Percentiles rank a stretch among this genome's conserved stretches.
phyloP scores from a whole-genome alignment of 495 filamentous ascomycete genomes.

The Penicillium crystallinum region DNA sequence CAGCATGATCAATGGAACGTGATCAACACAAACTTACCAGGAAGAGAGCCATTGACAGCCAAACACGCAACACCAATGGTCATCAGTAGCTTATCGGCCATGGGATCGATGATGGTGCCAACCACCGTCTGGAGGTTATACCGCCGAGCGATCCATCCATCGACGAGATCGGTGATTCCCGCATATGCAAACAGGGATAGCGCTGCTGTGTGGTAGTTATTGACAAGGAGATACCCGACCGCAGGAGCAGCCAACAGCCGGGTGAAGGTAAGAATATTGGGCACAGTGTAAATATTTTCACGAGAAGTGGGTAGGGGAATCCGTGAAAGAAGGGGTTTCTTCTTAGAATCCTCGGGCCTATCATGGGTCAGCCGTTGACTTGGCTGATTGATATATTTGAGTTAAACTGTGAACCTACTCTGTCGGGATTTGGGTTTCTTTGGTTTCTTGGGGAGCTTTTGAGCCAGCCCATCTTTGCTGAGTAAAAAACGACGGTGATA shows the following conservation, averaged over 20 bases:
- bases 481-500: slow-evolving; percentile 2
- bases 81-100: slow-evolving; percentile 96
- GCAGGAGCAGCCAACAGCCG: slow-evolving; percentile 78
- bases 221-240: slow-evolving; percentile 83
- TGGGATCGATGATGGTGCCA: slow-evolving; percentile 92
- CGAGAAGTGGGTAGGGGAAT: slow-evolving; percentile 48
- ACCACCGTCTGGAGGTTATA: slow-evolving; percentile 91
- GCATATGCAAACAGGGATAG: slow-evolving; percentile 87
- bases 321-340: slow-evolving; percentile 41
- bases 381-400: background rate
- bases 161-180: slow-evolving; percentile 82
- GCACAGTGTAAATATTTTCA: slow-evolving; percentile 95
- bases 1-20: background rate
- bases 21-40: slow-evolving; percentile 48
- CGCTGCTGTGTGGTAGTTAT: slow-evolving; percentile 71
- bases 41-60: slow-evolving; percentile 73
- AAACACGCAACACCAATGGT: slow-evolving; percentile 80
- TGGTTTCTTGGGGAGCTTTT: slow-evolving; percentile 13
- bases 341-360: slow-evolving; percentile 17
- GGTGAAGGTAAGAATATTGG: slow-evolving; percentile 86
- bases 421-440: slow-evolving; percentile 11
- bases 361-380: background rate
- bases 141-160: slow-evolving; percentile 84
- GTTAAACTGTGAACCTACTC: slow-evolving; percentile 13
- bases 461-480: slow-evolving; percentile 25